Evolutionary conservation across 1,284 basidiomycete genomes (phyloP).

Genomic region (Tilletia walkeri): DNA sequence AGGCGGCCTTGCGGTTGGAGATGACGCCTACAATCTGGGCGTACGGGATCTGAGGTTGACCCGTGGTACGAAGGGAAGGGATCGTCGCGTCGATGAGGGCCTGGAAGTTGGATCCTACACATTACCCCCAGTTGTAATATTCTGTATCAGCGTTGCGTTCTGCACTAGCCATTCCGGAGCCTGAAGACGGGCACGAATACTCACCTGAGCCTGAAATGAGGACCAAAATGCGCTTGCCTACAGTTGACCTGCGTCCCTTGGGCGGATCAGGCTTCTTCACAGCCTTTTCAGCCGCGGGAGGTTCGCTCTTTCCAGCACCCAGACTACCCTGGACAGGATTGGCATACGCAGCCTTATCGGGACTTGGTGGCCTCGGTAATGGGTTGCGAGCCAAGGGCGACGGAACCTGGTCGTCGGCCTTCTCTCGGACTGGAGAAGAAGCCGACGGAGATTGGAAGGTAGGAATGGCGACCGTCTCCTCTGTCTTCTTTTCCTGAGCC

Average conservation of each 20-base stretch:
- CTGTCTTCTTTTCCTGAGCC: neutral
- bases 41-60: slow-evolving; percentile 59
- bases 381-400: neutral
- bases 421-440: too few species aligned
- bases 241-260: slow-evolving; percentile 32
- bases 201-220: slow-evolving; percentile 50
- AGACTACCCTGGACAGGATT: too few species aligned
- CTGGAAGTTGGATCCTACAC: slow-evolving; percentile 85
- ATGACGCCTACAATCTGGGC: slow-evolving; percentile 77
- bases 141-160: too few species aligned
- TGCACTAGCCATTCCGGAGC: too few species aligned
- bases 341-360: slow-evolving; percentile 5
- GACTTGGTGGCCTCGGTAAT: slow-evolving; percentile 3
- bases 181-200: neutral
- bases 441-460: neutral
- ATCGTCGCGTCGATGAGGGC: slow-evolving; percentile 85
- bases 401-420: too few species aligned
- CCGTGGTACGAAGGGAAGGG: slow-evolving; percentile 56
- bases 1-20: slow-evolving; percentile 88
- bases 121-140: neutral
- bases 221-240: slow-evolving; percentile 49
- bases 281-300: slow-evolving; percentile 10
- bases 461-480: neutral
- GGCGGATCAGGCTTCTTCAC: slow-evolving; percentile 7
- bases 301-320: neutral